Percentiles rank a stretch among this genome's conserved stretches.
These are phyloP conservation scores for Ogataea ramenticola DNA, from an alignment of 805 yeast genomes.

Conservation along the genomic window DNA sequence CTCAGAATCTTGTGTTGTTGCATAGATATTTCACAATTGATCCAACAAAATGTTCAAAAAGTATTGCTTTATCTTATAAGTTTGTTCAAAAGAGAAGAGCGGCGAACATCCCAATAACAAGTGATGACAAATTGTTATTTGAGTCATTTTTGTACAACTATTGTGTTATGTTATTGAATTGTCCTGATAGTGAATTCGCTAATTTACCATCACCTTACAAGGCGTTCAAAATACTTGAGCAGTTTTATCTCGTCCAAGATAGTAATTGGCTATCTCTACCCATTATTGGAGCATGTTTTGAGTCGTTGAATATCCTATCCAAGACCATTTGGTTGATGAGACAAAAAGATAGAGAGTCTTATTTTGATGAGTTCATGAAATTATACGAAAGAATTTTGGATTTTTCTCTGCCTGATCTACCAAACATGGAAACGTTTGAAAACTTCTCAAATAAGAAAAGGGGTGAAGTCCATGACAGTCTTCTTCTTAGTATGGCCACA, in stretches of 20 bases:
- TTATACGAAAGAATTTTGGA: not conserved
- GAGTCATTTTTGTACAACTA: slow-evolving; percentile 4
- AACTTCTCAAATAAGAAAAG: not conserved
- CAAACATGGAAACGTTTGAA: not conserved
- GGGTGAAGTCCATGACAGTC: not conserved
- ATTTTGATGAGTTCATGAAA: not conserved
- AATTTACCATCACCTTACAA: slow-evolving; percentile 2
- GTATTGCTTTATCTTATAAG: slow-evolving; percentile 1
- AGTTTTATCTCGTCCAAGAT: not conserved
- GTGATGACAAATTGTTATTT: slow-evolving; percentile 2
- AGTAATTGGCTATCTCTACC: not conserved
- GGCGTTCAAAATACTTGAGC: not conserved
- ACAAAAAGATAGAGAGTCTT: not conserved
- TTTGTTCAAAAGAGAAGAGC: slow-evolving; percentile 1
- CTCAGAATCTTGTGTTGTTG: slow-evolving; percentile 1
- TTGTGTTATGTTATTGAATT: not conserved
- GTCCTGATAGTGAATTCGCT: not conserved
- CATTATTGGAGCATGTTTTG: slow-evolving; percentile 1
- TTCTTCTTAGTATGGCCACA: not conserved
- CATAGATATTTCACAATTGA: slow-evolving; percentile 1
- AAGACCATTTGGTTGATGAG: slow-evolving; percentile 1
- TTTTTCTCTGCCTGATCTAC: not conserved
- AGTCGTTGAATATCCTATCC: not conserved
- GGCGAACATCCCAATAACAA: not conserved
- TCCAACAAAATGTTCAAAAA: not conserved